Base-by-base conservation (phyloP, 495 filamentous ascomycete genomes). In the Pseudomonodictys pantanalensis region DNA sequence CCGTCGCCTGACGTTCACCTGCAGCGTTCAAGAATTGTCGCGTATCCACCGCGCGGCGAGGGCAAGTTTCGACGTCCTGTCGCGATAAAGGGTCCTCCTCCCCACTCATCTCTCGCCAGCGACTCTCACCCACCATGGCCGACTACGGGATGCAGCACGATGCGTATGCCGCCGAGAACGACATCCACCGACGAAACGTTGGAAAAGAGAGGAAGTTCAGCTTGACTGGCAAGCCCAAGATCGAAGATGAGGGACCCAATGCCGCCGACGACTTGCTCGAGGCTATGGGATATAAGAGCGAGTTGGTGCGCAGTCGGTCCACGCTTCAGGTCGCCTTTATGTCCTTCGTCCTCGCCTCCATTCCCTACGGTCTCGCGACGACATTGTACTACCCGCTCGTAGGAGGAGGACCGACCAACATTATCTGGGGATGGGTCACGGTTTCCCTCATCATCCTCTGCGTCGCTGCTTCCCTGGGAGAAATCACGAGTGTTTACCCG, bases 381-480 rank as follows among this genome's bases (percentile, higher is more conserved):
- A 68, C 68, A 10, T 51, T 70, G 39, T 65, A 58, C 58, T 65
- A 65, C 52, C 64, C 67, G 8, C 56, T 69, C 1, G 57, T 65
- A 35, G 65, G 64, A 25, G 69, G 69, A 2, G 69, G 80, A 70
- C 41, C 84, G 1, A 83, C 82, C 12, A 81, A 80, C 55, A 83
- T 88, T 56, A 80, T 89, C 70, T 88, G 84, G 84, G 79, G 80
- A 46, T 83, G 79, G 79, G 61, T 82, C 24, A 65, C 69, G 26
- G 77, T 83, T 29, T 77, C 72, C 7, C 60, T 76, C 49, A 81
- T 82, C 63, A 78, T 80, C 47, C 65, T 81, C 54, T 80, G 77
- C 62, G 78, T 82, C n/a, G 80, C 80, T 11, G 60, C 72, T 10
- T 83, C 80, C 7, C 70, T 83, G n/a, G 80, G 79, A 28, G 80